Evolutionary conservation across 495 filamentous ascomycete genomes (phyloP), one percentile per base, ranked within the genome.

Genomic region (Trichoderma reesei): DNA sequence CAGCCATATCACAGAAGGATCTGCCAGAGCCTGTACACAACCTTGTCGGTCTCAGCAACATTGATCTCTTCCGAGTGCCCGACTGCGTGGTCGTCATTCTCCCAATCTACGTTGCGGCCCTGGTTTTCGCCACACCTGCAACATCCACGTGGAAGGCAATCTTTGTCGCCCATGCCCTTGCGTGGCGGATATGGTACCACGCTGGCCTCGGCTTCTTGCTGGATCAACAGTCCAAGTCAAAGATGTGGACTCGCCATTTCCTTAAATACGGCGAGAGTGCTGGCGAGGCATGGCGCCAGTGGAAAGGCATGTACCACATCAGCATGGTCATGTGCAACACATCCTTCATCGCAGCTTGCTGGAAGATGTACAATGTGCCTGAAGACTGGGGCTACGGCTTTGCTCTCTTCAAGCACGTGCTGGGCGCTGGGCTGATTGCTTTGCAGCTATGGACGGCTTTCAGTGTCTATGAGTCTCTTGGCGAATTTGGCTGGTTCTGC

Each of bases 401-500:
- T 59, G 88, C 87, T 5, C 80, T 96, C 36, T 83, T 98, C 67
- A 87, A 91, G 66, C 95, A 98, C 69, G 87, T 96, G 14, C 68
- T 97, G 39, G 94, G 94, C 36, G 75, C 80, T 41, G 86, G 90
- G 65, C 78, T 98, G 64, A 85, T 97, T 62, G 84, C 88, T 14
- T 81, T 98, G 59, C 94, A 98, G 71, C 75, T 93, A 11, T 98
- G 95, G 95, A 97, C 93, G 4, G 87, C 89, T 5, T 75, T 90
- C 65, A 96, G 92, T 73, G 95, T 98, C 65, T 96, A 97, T 75
- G 91, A 96, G 16, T 96, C 93, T 5, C 86, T 98, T 2, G 93
- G 93, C 51, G 94, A 98, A 71, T 98, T 97, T 71, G 95, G 95
- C 67, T 98, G 95, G 94, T 98, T 98, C 80, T 98, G 91, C 70